Base-by-base conservation (phyloP, 495 filamentous ascomycete species). In the Penicillium argentinense region DNA sequence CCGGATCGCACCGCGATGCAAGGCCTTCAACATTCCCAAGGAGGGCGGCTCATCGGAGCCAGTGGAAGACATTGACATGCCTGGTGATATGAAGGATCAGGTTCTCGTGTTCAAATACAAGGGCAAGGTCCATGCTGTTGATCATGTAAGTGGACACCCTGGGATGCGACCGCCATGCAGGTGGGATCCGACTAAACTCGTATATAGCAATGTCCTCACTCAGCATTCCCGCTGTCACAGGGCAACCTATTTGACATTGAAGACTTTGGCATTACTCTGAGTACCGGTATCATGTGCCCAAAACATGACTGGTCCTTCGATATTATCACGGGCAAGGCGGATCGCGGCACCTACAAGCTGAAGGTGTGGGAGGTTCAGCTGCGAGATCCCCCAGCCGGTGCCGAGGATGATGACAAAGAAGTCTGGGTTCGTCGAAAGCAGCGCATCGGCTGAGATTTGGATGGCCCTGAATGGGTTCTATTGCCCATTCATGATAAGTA, bases 221-320 rank as follows among this genome's bases (percentile, higher is more conserved):
- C 79, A 4, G 67, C 78, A 1, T 83, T 70, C 54, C 79, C 80
- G 0, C 71, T 83, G 0, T 79, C 75, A 0, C 69, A 76, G 41
- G 80, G 74, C 4, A 73, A 50, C 12, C 67, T 81, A 3, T 83
- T 83, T 45, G 81, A 84, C 25, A 84, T 84, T 49, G 81, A 84
- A 47, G 80, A 84, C 51, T 84, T 83, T 45, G 80, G 80, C 9
- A 57, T 72, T 45, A 49, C 51, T 1, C 57, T 72, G 5, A 70
- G 66, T 27, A 64, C 74, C 2, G 80, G 80, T 0, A 62, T 84
- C 12, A 78, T 74, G 5, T 84, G 80, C 53, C 78, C 79, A 1
- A 82, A 83, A 52, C 79, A 84, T 49, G 72, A 64, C 27, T 84
- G 80, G 80, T 80, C 79, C 0, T 83, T 83, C 58, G 80, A 84